phyloP scores from a whole-genome alignment of 78 protist species.

The Dictyostelium firmibasis region DNA sequence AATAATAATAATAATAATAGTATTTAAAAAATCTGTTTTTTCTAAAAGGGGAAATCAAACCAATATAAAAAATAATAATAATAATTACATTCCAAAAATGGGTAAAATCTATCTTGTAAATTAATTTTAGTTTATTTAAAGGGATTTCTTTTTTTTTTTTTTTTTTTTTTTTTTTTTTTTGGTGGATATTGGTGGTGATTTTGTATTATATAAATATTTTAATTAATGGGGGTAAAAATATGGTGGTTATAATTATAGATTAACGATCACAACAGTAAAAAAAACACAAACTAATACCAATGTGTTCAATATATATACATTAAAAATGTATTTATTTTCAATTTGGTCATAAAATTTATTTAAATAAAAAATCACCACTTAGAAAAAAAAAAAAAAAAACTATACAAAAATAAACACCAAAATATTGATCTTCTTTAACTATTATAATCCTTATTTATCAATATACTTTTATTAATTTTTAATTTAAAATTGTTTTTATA shows the following conservation, averaged over 20 bases:
- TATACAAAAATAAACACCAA: not conserved
- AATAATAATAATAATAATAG: too few species aligned
- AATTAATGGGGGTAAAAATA: too few species aligned
- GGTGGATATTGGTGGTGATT: too few species aligned
- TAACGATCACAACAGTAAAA: not conserved
- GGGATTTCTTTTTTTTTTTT: too few species aligned
- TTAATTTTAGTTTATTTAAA: not conserved
- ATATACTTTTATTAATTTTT: too few species aligned
- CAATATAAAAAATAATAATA: not conserved
- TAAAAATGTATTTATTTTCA: not conserved
- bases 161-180: too few species aligned
- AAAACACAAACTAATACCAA: not conserved
- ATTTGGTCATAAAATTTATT: too few species aligned
- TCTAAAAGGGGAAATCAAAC: not conserved
- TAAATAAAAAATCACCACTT: too few species aligned
- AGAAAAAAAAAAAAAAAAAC: not conserved
- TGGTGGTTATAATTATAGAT: not conserved
- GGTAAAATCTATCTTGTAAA: not conserved
- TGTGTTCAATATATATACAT: not conserved
- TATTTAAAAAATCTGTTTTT: not conserved
- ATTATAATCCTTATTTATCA: not conserved
- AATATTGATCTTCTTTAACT: not conserved
- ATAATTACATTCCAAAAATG: not conserved
- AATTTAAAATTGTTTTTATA: too few species aligned
- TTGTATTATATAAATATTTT: too few species aligned